Evolutionary conservation across 2,329 filamentous ascomycete species (phyloP), one percentile per base, ranked within the genome.

Genomic region (Penicillium carneum): DNA sequence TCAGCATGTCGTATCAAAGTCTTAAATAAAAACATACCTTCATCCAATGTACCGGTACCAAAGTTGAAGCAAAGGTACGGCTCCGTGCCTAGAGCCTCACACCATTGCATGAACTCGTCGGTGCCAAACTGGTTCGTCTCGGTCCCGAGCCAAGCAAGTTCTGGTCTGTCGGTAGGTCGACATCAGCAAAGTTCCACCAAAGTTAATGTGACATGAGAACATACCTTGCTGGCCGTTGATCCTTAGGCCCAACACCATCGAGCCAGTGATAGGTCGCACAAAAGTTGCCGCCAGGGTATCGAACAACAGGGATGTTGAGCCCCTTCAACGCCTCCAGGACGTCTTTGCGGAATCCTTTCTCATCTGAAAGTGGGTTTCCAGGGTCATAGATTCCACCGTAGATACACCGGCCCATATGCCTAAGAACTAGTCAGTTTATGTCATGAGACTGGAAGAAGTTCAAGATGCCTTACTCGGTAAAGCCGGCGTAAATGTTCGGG

Each of bases 321-420:
- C 93, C 90, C 72, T 87, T 85, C 64, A 95, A 82, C 6, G 90
- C 88, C 43, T 86, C 84, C 26, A 95, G 85, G 43, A 95, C 91
- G 77, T 95, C 91, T 67, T 84, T 91, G 41, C 91, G 88, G 79
- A 92, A 94, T 43, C 91, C 91, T 66, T 90, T 82, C 56, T 86
- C 82, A 68, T 93, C 90, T 2, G 90, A 88, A n/a, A 93, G 83
- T 3, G 87, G 79, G 74, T 88, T 93, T 36, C 84, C 85, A 1
- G 90, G 91, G 69, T 94, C 91, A 77, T 93, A 94, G 73, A 95
- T 90, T 66, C 92, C 91, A 65, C 90, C 90, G 75, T 95, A 94
- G 72, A 95, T 93, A 81, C 91, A 95, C 63, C 91, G 87, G 70
- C 91, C 91, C 91, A 95, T 95, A 77, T 95, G 92, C 70, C 90